These are phyloP conservation scores for Tetrastigma voinierianum DNA, from an alignment of 164 flowering plant species.

Conservation along the genomic window DNA sequence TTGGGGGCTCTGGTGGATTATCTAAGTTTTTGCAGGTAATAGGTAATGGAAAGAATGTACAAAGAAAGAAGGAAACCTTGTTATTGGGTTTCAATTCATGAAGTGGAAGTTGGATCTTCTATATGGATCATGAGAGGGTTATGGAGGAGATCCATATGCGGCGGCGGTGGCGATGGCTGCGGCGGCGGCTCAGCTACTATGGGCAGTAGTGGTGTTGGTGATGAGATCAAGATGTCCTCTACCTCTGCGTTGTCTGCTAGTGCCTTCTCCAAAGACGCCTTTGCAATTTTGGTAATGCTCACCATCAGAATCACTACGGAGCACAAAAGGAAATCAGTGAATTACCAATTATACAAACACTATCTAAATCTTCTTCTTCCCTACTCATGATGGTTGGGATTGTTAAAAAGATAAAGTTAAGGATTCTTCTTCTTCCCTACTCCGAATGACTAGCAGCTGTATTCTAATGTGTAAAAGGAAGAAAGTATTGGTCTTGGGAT, in stretches of 20 bases:
- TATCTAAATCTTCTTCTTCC: no score
- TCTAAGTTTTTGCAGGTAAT: neutral
- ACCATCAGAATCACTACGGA: constrained; percentile 50
- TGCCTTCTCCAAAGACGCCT: constrained; percentile 71
- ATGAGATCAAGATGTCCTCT: constrained; percentile 31
- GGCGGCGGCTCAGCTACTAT: constrained; percentile 30
- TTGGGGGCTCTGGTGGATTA: no score
- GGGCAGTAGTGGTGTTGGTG: constrained; percentile 44
- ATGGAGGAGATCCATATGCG: constrained; percentile 42
- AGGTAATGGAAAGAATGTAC: constrained; percentile 31
- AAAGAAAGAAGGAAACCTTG: constrained; percentile 3
- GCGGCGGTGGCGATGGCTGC: no score
- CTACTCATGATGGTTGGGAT: no score
- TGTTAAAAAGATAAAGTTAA: no score
- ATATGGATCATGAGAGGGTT: constrained; percentile 60
- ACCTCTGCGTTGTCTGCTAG: constrained; percentile 57
- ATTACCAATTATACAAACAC: neutral
- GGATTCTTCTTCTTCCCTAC: no score
- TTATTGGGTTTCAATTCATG: constrained; percentile 36
- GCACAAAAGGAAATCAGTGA: neutral
- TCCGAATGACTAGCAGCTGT: no score
- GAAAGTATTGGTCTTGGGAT: no score
- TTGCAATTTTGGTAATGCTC: constrained; percentile 62
- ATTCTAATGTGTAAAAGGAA: no score
- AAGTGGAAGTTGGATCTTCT: constrained; percentile 43